These are phyloP conservation scores for Saccharomyces hybrid DNA, from an alignment of 1,139 yeast genomes.

Conservation along the genomic window DNA sequence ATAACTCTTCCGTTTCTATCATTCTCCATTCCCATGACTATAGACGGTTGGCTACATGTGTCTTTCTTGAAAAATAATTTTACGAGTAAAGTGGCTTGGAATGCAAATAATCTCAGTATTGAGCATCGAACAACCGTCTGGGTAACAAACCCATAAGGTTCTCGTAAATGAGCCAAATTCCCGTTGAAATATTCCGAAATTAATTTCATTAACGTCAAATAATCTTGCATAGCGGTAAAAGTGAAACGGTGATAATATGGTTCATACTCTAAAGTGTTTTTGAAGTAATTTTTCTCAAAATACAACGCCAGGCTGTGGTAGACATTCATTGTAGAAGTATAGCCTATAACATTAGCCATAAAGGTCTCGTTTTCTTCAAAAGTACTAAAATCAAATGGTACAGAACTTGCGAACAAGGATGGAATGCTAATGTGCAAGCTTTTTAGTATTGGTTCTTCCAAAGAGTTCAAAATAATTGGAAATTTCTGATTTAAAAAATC, in stretches of 20 bases:
- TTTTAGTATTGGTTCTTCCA: constrained; percentile 3
- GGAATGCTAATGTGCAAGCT: constrained; percentile 1
- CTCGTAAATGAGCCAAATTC: neutral
- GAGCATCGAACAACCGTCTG: neutral
- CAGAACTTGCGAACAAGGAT: neutral
- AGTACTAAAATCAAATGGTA: neutral
- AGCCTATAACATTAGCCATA: constrained; percentile 10
- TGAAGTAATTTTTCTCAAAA: constrained; percentile 12
- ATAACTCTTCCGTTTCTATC: neutral
- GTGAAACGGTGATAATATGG: constrained; percentile 11
- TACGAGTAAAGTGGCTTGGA: neutral
- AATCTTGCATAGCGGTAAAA: constrained; percentile 6
- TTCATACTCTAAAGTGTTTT: constrained; percentile 7
- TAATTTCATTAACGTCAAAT: neutral
- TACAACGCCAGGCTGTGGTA: constrained; percentile 9
- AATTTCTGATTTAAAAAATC: constrained; percentile 3
- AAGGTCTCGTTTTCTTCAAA: constrained; percentile 9
- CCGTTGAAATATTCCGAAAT: neutral
- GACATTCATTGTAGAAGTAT: constrained; percentile 7
- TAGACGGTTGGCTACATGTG: neutral
- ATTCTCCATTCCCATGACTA: neutral
- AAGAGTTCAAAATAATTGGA: neutral
- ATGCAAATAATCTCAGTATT: neutral
- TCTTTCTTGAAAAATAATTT: neutral
- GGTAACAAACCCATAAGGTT: neutral